phyloP scores from a whole-genome alignment of 202 grass and related monocot species.

The Elaeis oleifera region DNA sequence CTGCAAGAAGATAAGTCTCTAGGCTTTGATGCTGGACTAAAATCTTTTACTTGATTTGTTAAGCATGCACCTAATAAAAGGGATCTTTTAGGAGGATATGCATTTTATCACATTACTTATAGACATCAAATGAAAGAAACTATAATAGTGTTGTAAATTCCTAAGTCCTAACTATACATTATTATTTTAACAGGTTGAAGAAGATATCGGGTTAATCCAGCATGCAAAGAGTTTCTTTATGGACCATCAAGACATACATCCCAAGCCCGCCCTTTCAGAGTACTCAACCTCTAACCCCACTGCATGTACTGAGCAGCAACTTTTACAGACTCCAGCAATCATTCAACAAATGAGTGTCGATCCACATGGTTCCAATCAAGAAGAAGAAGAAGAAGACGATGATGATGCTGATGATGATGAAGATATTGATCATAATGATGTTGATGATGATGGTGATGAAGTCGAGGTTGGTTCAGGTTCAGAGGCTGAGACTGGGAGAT shows the following conservation, averaged over 20 bases:
- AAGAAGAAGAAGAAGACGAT: conserved; percentile 10
- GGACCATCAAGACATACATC: conserved; percentile 33
- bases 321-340: conserved; percentile 8
- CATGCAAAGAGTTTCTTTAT: conserved; percentile 57
- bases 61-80: no score
- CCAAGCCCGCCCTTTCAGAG: conserved; percentile 50
- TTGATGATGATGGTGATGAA: conserved; percentile 15
- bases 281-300: conserved; percentile 64
- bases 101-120: no score
- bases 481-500: conserved; percentile 25
- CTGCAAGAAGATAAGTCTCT: no score
- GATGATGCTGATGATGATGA: conserved; percentile 18
- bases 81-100: no score
- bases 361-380: conserved; percentile 7
- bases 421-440: conserved; percentile 12
- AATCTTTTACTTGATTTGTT: no score
- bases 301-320: conserved; percentile 19
- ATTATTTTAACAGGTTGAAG: conserved; percentile 44
- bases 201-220: conserved; percentile 54
- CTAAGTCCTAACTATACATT: not conserved
- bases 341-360: conserved; percentile 3
- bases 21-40: no score
- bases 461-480: conserved; percentile 20
- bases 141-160: conserved; percentile 2
- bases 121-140: no score